Conservation (phyloP, 441 rosid genomes). For the Erodium trifolium region DNA sequence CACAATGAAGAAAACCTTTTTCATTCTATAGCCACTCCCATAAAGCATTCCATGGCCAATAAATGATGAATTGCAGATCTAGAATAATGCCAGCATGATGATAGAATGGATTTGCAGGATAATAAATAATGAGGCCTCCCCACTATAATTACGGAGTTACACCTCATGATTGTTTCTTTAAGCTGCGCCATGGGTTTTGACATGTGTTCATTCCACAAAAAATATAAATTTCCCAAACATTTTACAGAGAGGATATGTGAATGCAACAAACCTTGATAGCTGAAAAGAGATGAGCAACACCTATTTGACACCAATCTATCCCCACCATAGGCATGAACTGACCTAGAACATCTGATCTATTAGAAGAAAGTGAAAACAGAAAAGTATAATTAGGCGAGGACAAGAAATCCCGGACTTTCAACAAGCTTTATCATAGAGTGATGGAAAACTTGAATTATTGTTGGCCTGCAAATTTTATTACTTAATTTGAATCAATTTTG, state of each 20-base stretch:
- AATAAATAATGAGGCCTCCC: neutral
- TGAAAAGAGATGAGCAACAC: constrained; percentile 85
- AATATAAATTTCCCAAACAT: neutral
- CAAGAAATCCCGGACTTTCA: constrained; percentile 12
- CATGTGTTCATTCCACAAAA: neutral
- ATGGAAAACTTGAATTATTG: neutral
- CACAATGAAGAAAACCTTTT: neutral
- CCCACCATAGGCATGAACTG: constrained; percentile 99
- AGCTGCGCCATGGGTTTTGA: neutral
- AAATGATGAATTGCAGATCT: neutral
- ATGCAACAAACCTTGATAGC: constrained; percentile 68
- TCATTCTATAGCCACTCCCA: neutral
- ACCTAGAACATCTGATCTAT: constrained; percentile 94
- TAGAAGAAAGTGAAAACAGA: constrained; percentile 16
- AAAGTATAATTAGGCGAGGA: constrained; percentile 14
- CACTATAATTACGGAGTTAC: neutral
- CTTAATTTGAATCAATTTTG: neutral
- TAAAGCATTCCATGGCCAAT: constrained; percentile 1
- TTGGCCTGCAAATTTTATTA: neutral
- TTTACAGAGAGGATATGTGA: neutral
- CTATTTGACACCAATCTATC: constrained; percentile 91
- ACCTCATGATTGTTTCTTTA: neutral
- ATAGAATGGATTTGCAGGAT: neutral
- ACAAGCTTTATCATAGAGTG: neutral
- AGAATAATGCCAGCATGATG: neutral